Percentiles rank a stretch among this genome's conserved stretches.
phyloP scores from a whole-genome alignment of 805 yeast genomes.

The Aciculoconidium aculeatum region DNA sequence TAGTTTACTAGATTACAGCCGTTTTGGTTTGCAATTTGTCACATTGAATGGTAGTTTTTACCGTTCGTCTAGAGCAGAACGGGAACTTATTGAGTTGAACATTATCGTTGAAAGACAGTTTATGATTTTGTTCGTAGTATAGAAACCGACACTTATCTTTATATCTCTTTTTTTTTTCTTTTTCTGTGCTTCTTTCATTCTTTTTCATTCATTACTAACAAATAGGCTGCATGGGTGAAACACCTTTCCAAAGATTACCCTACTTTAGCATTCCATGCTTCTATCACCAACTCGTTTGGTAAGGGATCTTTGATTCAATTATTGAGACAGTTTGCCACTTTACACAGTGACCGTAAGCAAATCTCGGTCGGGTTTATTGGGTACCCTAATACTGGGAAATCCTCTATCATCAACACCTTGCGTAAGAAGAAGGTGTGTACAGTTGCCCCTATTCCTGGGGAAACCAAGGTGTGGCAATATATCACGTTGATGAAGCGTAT shows the following conservation, averaged over 20 bases:
- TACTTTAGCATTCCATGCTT: conserved; percentile 95
- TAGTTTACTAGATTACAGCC: conserved; percentile 40
- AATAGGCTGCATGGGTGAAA: conserved; percentile 97
- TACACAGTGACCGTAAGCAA: conserved; percentile 91
- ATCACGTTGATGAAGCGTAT: conserved; percentile 95
- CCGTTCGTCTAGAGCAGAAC: conserved; percentile 42
- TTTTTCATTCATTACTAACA: conserved; percentile 19
- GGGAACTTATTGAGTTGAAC: conserved; percentile 85
- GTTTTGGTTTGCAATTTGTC: conserved; percentile 34
- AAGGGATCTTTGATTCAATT: conserved; percentile 93
- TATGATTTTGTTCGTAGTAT: conserved; percentile 72
- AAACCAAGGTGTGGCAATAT: conserved; percentile 98
- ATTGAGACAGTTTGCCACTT: conserved; percentile 83
- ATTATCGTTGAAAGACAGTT: conserved; percentile 18
- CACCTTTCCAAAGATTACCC: conserved; percentile 88
- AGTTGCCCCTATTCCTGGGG: conserved; percentile 99
- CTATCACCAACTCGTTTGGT: conserved; percentile 95
- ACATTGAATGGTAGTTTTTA: conserved; percentile 33
- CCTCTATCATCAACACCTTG: conserved; percentile 89
- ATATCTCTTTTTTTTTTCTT: conserved; percentile 3
- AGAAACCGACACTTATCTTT: conserved; percentile 61
- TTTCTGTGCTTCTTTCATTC: background rate
- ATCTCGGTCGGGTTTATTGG: conserved; percentile 97
- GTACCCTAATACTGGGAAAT: conserved; percentile 97
- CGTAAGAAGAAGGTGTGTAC: conserved; percentile 93